Base-by-base conservation (phyloP, 495 filamentous ascomycete genomes). In the Neurospora sp. region DNA sequence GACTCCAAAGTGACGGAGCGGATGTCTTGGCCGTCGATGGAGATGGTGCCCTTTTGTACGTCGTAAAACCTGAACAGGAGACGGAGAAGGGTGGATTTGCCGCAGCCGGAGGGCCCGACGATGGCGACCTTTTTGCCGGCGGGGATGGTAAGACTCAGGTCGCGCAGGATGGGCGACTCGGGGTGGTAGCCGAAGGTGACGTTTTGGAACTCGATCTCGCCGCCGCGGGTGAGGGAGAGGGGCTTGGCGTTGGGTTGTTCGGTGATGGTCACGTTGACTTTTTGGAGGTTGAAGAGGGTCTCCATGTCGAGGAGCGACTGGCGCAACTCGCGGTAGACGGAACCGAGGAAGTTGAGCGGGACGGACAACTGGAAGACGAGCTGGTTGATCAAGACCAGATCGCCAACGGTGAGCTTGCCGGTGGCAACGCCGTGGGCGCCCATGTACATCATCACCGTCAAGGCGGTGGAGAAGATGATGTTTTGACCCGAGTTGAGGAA, bases 361-460 rank as follows among this genome's bases (percentile, higher is more conserved):
- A 98, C 92, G 3, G 94, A 97, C 15, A 99, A 90, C 82, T 99
- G 96, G 82, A 99, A 99, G 74, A 99, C 95, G 15, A 99, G 90
- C 83, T 98, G 96, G 80, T 99, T 99, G 76, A 98, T 93, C 92
- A 99, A 94, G 71, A 99, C 96, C 43, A 99, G 86, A 78, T 99
- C 96, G 72, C 96, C 96, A n/a, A 99, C 94, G 0, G 94, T 97
- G 75, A 99, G 80, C 15, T 82, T 81, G 6, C 96, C 96, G 10
- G 83, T 88, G 6, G 92, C 93, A 3, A 99, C 93, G 43, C 96
- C 96, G 78, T 96, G 87, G 43, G 92, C 93, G 15, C 93, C 96
- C 42, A 97, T 87, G 78, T 93, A 98, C 96, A 99, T 99, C 96
- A 98, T 99, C n/a, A 87, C 90, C 4, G 95, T 97, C 73, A 99